Base-by-base conservation (phyloP, 257 asterid genomes). In the Prunella vulgaris region DNA sequence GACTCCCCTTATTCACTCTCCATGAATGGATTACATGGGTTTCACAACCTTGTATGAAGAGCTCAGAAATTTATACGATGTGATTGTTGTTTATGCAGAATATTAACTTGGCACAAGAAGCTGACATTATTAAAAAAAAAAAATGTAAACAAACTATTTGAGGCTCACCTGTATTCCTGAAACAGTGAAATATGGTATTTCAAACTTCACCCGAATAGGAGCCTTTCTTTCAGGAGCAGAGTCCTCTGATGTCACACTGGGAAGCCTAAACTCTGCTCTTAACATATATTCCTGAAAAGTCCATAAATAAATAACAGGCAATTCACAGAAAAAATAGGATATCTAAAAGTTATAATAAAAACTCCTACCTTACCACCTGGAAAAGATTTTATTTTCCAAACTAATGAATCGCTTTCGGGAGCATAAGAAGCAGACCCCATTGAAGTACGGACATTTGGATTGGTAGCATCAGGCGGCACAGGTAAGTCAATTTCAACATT, bases 351-450 rank as follows among this genome's bases (percentile, higher is more conserved):
- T n/a, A 30, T 4, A 21, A 60, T 5, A 40, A 71, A 53, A 52
- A 71, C 12, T 62, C 80, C 65, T 72, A 92, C 99, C 97, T 94
- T 94, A 57, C 98, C 99, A 85, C 99, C 99, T 3, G 99, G 97
- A 73, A 94, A 94, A 74, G 99, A 94, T 79, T 94, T 94, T 76
- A 94, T 94, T 74, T 94, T 94, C 99, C 99, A 94, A 60, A 89
- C 78, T 72, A 94, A 78, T 51, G 99, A 90, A 78, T 94, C 99
- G 30, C 65, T 85, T 82, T 94, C 99, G 64, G 99, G 99, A 35
- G 98, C 97, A 78, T 94, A 94, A 75, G 82, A 35, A 58, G 99
- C 95, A 24, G 97, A 89, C n/a, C 99, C 99, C 98, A 94, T 94
- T 66, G 99, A 92, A 58, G 97, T 94, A 68, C 98, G 93, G 28